Conservation (phyloP, 352 stramenopile genomes). For the Globisporangium nagaii region DNA sequence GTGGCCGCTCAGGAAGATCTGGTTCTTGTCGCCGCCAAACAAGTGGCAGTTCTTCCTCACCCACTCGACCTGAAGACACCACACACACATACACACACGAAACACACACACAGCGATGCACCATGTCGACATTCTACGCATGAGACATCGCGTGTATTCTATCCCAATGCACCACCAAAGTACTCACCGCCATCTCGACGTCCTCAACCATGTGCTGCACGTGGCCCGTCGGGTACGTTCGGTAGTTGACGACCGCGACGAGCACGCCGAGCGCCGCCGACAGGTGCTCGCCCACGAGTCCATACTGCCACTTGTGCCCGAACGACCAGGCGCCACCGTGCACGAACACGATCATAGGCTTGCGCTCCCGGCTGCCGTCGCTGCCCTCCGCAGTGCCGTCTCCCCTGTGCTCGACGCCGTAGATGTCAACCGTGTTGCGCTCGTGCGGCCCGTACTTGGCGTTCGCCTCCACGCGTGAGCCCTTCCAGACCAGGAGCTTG, state of each 20-base stretch:
- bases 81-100: neutral
- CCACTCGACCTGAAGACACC: conserved; percentile 42
- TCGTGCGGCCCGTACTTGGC: conserved; percentile 40
- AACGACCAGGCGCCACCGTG: conserved; percentile 87
- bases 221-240: conserved; percentile 82
- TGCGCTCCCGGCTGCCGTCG: neutral
- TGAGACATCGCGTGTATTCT: no score
- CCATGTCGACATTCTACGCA: no score
- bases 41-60: conserved; percentile 32
- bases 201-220: conserved; percentile 88
- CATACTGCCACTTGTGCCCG: conserved; percentile 78
- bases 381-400: conserved; percentile 1
- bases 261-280: conserved; percentile 49
- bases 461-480: conserved; percentile 18
- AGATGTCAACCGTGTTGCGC: conserved; percentile 59
- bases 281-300: conserved; percentile 55
- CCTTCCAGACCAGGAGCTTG: conserved; percentile 34
- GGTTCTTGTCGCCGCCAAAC: conserved; percentile 42
- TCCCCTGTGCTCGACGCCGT: conserved; percentile 29
- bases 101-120: no score
- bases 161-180: no score
- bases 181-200: conserved; percentile 63
- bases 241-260: conserved; percentile 87
- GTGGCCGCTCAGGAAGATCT: conserved; percentile 57
- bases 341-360: conserved; percentile 88